Conservation (phyloP, 1,284 basidiomycete genomes). For the Trichosporon ovoides region DNA sequence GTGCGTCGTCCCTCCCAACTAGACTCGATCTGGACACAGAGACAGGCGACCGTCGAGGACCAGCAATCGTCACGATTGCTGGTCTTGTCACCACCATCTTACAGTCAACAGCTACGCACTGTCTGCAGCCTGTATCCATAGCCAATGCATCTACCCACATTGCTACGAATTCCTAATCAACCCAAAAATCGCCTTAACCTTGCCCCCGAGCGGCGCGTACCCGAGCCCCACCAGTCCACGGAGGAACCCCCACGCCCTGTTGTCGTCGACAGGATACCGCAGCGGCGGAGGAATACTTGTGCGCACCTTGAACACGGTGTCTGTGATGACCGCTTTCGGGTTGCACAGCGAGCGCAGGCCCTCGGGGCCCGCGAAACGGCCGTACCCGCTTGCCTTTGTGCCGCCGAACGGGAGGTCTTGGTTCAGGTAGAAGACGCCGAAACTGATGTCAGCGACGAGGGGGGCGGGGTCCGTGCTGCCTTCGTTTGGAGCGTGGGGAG, state of each 20-base stretch:
- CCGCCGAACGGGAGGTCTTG: slow-evolving; percentile 94
- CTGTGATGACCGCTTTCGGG: slow-evolving; percentile 77
- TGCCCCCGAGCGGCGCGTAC: slow-evolving; percentile 57
- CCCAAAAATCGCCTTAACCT: slow-evolving; percentile 30
- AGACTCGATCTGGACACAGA: no score
- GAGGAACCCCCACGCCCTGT: slow-evolving; percentile 63
- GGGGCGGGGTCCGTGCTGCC: no score
- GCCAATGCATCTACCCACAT: no score
- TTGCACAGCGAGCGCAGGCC: slow-evolving; percentile 81
- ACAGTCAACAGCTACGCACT: no score
- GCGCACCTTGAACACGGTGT: slow-evolving; percentile 75
- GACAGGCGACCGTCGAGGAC: no score
- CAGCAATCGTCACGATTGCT: no score
- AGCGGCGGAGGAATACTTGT: slow-evolving; percentile 66
- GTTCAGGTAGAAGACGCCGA: slow-evolving; percentile 82
- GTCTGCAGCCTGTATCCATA: no score
- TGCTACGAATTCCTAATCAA: slow-evolving; percentile 23
- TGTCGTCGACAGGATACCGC: slow-evolving; percentile 21
- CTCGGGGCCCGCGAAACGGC: slow-evolving; percentile 87
- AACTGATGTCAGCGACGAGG: slow-evolving; percentile 50
- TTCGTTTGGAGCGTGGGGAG: no score
- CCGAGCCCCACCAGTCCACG: slow-evolving; percentile 66
- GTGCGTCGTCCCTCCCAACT: no score
- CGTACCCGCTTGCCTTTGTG: slow-evolving; percentile 80
- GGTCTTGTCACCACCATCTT: no score